Evolutionary conservation across 2,329 filamentous ascomycete genomes (phyloP), one percentile per base, ranked within the genome.

Genomic region (Emmonsiellopsis sp.): DNA sequence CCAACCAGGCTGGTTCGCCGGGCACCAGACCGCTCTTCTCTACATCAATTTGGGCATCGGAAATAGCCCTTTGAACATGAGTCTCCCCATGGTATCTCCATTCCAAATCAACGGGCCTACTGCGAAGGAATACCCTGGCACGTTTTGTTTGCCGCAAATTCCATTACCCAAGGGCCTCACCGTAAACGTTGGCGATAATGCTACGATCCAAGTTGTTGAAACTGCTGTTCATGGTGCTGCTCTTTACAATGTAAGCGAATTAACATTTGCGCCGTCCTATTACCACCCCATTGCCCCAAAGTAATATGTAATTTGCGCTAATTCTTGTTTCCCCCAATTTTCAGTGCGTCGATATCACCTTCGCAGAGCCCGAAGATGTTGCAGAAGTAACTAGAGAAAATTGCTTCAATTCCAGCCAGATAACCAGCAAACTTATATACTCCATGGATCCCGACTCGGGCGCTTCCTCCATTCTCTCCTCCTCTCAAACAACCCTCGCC

Each of bases 1-100:
- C 63, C 92, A 97, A 66, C 93, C 93, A 0, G 93, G 92, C 64
- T 97, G 93, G 93, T 96, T 96, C 76, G 83, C 85, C 55, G 93
- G 93, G 58, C 93, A 97, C 69, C 70, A 80, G 37, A 85, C 82
- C 5, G 92, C 90, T 14, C 81, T 89, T 62, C 79, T 95, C 66
- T 95, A 95, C 73, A 76, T 97, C 72, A 97, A 97, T 74, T 78
- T 97, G 53, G 93, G 93, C 60, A 83, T 91, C 59, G 89, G 88
- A 59, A 88, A 79, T 36, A 82, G 86, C 6, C 92, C 93, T 0
- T 70, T 73, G 6, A 97, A 97, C 77, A 94, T 94, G 85, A 94
- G 88, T 58, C 82, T 86, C 67, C 77, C 83, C 21, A 93, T 96
- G 81, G 73, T 92, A 1, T 75, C 84, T 11, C 82, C 87, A 32